Base-by-base conservation (phyloP, 1,284 basidiomycete genomes). In the Ceratobasidium sp. region DNA sequence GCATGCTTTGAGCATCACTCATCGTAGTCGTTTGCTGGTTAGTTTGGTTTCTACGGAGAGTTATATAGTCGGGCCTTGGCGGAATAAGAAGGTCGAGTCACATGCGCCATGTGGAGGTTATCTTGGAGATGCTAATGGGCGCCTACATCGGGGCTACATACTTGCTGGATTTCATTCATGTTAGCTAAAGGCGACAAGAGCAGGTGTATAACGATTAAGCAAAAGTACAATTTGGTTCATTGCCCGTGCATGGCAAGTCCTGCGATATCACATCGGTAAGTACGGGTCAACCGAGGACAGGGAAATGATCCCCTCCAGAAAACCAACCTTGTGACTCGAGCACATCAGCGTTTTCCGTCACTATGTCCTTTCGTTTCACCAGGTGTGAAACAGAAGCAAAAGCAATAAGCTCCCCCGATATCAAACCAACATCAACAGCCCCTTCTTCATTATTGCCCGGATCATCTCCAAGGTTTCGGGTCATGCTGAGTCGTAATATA, bases 261-360 rank as follows among this genome's bases (percentile, higher is more conserved):
- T 57, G 18, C 21, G 36, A 34, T 9, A 6, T 26, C 26, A 12
- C 18, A 12, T 53, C 12, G 18, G n/a, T n/a, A n/a, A n/a, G n/a
- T n/a, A n/a, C n/a, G n/a, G n/a, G n/a, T n/a, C n/a, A n/a, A n/a
- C n/a, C n/a, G n/a, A n/a, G n/a, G n/a, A 55, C 4, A 55, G 5
- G 14, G 28, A 23, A 30, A 32, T 14, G n/a, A 34, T 5, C 10
- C 3, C 16, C 30, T 30, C 16, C 6, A 55, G 16, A 32, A 8
- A 36, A 36, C 53, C n/a, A 36, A 36, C 53, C 53, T 36, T 34
- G 53, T 57, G 55, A 36, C 10, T 39, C 67, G 5, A 70, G 48
- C 32, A 70, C 48, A 48, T 70, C 67, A 16, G 67, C 67, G 28
- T 70, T 70, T 9, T 70, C 53, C 55, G 30, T 59, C 18, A 70